phyloP scores from a whole-genome alignment of 2,329 filamentous ascomycete genomes.

The Cercospora canescens region DNA sequence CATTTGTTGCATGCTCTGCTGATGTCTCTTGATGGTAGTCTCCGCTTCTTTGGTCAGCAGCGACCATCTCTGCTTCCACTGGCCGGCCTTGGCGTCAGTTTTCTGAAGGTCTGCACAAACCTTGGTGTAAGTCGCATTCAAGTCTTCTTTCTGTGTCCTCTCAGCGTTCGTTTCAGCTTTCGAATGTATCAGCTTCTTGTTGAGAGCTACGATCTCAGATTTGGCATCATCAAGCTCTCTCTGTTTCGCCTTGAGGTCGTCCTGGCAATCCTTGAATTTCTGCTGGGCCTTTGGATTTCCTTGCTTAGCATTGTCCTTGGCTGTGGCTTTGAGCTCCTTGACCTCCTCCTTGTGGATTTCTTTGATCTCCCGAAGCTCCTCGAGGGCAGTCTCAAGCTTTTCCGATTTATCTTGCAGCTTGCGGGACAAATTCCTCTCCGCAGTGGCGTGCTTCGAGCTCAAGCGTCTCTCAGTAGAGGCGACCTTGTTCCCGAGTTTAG shows the following conservation, averaged over 20 bases:
- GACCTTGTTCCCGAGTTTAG: constrained; percentile 1
- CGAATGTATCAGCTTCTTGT: background rate
- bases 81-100: background rate
- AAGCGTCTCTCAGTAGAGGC: constrained; percentile 7
- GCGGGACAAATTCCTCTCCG: background rate
- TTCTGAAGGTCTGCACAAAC: background rate
- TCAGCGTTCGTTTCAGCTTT: background rate
- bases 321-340: constrained; percentile 13
- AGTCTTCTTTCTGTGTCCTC: background rate
- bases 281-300: constrained; percentile 11
- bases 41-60: background rate
- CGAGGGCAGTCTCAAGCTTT: background rate
- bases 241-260: constrained; percentile 16
- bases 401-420: constrained; percentile 8
- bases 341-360: constrained; percentile 15
- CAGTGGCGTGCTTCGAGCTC: constrained; percentile 9
- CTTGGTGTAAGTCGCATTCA: background rate
- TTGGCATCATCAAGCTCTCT: constrained; percentile 5
- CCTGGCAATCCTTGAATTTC: constrained; percentile 8
- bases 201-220: background rate
- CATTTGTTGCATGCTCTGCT: constrained; percentile 2
- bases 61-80: background rate
- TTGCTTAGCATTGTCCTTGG: constrained; percentile 9
- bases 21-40: background rate
- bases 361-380: background rate